Evolutionary conservation across 2,329 filamentous ascomycete genomes (phyloP).

Genomic region (Diaporthe destruens): DNA sequence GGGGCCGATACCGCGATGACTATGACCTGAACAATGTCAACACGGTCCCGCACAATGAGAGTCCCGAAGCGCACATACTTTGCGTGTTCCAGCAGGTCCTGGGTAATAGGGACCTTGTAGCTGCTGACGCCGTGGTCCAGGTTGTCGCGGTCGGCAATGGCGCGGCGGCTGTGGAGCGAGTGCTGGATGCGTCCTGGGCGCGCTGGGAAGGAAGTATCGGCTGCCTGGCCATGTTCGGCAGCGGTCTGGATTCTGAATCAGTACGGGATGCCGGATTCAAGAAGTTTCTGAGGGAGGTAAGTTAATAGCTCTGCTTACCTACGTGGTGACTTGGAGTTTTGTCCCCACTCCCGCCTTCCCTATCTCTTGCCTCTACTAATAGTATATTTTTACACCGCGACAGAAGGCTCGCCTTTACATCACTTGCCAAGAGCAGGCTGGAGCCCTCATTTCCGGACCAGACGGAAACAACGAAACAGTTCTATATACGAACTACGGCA

Average conservation of each 20-base stretch:
- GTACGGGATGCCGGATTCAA: slow-evolving; percentile 60
- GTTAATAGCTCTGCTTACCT: slow-evolving; percentile 42
- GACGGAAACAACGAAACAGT: slow-evolving; percentile 58
- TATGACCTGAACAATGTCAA: slow-evolving; percentile 61
- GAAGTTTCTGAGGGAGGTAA: slow-evolving; percentile 64
- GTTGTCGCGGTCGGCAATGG: slow-evolving; percentile 79
- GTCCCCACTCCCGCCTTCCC: not conserved
- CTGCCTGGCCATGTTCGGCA: slow-evolving; percentile 64
- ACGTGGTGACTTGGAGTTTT: not conserved
- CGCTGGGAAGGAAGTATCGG: slow-evolving; percentile 59
- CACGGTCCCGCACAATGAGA: slow-evolving; percentile 70
- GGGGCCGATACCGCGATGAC: slow-evolving; percentile 62
- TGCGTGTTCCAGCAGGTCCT: slow-evolving; percentile 77
- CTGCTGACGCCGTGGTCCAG: slow-evolving; percentile 69
- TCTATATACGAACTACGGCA: slow-evolving; percentile 64
- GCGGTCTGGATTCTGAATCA: slow-evolving; percentile 54
- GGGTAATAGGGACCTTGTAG: slow-evolving; percentile 55
- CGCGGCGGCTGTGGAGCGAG: slow-evolving; percentile 67
- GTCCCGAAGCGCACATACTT: slow-evolving; percentile 70
- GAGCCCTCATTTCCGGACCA: slow-evolving; percentile 66
- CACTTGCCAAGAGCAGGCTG: slow-evolving; percentile 63
- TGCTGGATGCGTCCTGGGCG: slow-evolving; percentile 69
- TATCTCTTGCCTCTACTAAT: slow-evolving; percentile 38
- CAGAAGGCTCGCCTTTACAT: slow-evolving; percentile 74
- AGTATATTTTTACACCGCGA: not conserved